Conservation (phyloP, 2,329 filamentous ascomycete genomes). For the Claviceps pusilla region DNA sequence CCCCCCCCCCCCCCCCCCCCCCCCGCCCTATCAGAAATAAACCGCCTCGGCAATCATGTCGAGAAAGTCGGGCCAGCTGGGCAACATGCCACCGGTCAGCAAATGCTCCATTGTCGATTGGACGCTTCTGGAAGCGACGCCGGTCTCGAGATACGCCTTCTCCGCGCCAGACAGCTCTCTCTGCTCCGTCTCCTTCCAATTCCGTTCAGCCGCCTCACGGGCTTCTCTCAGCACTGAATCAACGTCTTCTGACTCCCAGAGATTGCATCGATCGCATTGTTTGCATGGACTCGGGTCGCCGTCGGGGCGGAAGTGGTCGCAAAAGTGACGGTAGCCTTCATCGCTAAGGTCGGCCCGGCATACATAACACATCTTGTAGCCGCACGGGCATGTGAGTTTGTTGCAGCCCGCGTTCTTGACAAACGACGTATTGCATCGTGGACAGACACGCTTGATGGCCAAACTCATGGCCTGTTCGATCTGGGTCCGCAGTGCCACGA, state of each 20-base stretch:
- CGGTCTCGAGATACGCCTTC: constrained; percentile 41
- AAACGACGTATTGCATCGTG: constrained; percentile 78
- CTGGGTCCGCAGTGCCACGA: constrained; percentile 69
- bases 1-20: not conserved
- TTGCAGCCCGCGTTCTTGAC: constrained; percentile 93
- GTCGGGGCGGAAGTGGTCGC: constrained; percentile 79
- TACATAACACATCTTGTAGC: constrained; percentile 96
- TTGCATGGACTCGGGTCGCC: constrained; percentile 57
- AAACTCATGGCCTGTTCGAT: constrained; percentile 88
- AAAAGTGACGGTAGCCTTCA: constrained; percentile 87
- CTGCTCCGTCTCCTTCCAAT: constrained; percentile 54
- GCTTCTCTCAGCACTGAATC: constrained; percentile 54
- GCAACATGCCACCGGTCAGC: constrained; percentile 20
- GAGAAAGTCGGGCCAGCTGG: constrained; percentile 27
- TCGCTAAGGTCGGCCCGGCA: constrained; percentile 63
- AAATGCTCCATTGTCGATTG: constrained; percentile 18
- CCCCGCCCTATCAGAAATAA: constrained; percentile 1
- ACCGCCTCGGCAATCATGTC: constrained; percentile 28
- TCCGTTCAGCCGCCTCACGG: constrained; percentile 54
- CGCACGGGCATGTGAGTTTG: constrained; percentile 88
- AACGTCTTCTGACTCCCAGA: constrained; percentile 62
- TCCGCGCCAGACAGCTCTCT: constrained; percentile 39
- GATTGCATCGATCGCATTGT: constrained; percentile 68
- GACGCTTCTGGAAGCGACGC: constrained; percentile 20
- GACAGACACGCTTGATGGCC: constrained; percentile 89